Evolutionary conservation across 345 rosid genomes (phyloP), one percentile per base, ranked within the genome.

Genomic region (Bruguiera sexangula): DNA sequence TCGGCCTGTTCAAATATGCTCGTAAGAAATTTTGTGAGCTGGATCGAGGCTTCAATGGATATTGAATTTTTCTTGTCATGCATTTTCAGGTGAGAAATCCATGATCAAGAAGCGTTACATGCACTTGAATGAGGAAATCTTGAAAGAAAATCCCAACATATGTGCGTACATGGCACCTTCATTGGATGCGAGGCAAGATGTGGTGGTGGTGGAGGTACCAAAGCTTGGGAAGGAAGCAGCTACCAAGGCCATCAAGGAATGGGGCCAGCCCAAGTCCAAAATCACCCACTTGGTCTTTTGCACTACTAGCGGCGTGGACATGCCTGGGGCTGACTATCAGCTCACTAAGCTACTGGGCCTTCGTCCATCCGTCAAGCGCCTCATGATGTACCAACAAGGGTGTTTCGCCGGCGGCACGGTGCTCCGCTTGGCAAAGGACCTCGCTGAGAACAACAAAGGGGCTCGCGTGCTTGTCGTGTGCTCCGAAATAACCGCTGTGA

Each of bases 241-340:
- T 0, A 66, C 74, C 24, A 88, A 85, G 68, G 96, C 96, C 62
- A 87, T 90, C 78, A 85, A 90, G 69, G 89, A 86, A 46, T 90
- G 96, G 96, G 96, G 91, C 13, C 97, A 91, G 66, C 85, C 97
- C 31, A 91, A 91, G 75, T 89, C 95, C 10, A 91, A 86, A 78
- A 87, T 91, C 82, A 91, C 97, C 21, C 97, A 91, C n/a, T 80
- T 91, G 2, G 81, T 91, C 70, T 91, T 91, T 78, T 91, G 97
- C 74, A 91, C 97, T 19, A 87, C 97, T 5, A 85, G 93, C 0
- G 95, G 97, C 0, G 96, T 91, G 0, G 97, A 91, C 85, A 91
- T 91, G 97, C 95, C 97, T 20, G 97, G 96, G 1, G 97, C 97
- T 1, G 97, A 91, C 80, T 91, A 89, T 83, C 95, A 89, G 77